Base-by-base conservation (phyloP, 768 basidiomycete genomes). In the Clathrus columnatus region DNA sequence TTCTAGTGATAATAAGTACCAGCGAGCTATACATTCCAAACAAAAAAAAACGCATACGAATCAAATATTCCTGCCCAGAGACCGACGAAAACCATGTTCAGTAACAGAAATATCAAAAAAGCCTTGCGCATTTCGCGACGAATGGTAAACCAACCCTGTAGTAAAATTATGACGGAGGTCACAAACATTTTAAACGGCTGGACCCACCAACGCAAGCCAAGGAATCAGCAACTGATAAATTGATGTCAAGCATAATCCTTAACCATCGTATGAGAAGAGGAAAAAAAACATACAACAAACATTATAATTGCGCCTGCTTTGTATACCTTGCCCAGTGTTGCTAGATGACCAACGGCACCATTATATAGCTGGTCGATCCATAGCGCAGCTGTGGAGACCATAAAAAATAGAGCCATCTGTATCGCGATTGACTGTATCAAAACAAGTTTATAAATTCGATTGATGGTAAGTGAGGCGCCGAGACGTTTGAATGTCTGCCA, bases 401-500 rank as follows among this genome's bases (percentile, higher is more conserved):
- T 81, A 71, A 90, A 91, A 74, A 89, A 91, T 45, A 87, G 59
- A 21, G 82, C 79, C n/a, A 91, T 70, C 62, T 89, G 88, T 48
- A 89, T 80, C 41, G 78, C 73, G 61, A 86, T 85, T 5, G 85
- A 87, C 54, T 89, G 69, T 16, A 75, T 70, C 41, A 89, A 75
- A 54, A 88, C 82, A 47, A 82, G 70, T 66, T 81, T 85, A 74
- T 91, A 91, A 57, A 86, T 67, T 30, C 82, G 78, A 67, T 85
- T 86, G 69, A 91, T 87, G 10, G 73, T 74, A 61, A 80, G 69
- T 5, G 83, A 86, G 10, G 88, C 87, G 32, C 88, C 87, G 50
- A 90, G 81, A 55, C 87, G 84, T 67, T 88, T 88, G 77, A 90
- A 91, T 0, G 87, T 91, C 68, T 87, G 85, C 87, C 87, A 91